Percentiles rank a stretch among this genome's conserved stretches.
Evolutionary conservation across 495 filamentous ascomycete genomes (phyloP).

Genomic region (Penicillium coffeae): DNA sequence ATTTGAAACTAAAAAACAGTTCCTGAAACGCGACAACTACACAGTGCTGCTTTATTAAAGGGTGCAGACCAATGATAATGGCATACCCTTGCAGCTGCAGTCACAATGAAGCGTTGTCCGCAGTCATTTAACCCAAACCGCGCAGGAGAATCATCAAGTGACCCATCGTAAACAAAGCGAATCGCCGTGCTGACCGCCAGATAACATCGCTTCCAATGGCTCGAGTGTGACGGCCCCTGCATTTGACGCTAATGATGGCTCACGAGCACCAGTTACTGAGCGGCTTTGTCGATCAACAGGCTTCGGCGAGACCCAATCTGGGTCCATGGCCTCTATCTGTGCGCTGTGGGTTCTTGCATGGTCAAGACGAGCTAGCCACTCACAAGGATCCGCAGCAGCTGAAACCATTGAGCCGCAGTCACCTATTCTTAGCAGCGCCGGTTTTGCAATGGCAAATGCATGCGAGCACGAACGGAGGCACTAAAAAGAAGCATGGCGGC

Average conservation of each 20-base stretch:
- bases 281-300: slow-evolving; percentile 1
- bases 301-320: slow-evolving; percentile 1
- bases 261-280: slow-evolving; percentile 1
- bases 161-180: background rate
- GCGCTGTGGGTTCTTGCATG: background rate
- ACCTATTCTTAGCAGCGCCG: no score
- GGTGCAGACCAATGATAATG: background rate
- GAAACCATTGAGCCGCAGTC: background rate
- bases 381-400: background rate
- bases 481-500: no score
- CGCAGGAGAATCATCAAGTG: slow-evolving; percentile 1
- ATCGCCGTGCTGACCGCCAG: background rate
- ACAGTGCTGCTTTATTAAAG: background rate
- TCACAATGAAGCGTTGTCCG: background rate
- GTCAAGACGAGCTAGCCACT: background rate
- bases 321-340: slow-evolving; percentile 2
- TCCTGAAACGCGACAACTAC: slow-evolving; percentile 1
- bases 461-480: no score
- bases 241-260: slow-evolving; percentile 1
- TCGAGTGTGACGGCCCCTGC: slow-evolving; percentile 2
- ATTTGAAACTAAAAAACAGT: no score
- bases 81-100: slow-evolving; percentile 1
- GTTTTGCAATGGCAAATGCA: no score
- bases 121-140: background rate
- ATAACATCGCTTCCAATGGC: background rate